These are phyloP conservation scores for Boechera retrofracta DNA, from an alignment of 345 rosid species.

Conservation along the genomic window DNA sequence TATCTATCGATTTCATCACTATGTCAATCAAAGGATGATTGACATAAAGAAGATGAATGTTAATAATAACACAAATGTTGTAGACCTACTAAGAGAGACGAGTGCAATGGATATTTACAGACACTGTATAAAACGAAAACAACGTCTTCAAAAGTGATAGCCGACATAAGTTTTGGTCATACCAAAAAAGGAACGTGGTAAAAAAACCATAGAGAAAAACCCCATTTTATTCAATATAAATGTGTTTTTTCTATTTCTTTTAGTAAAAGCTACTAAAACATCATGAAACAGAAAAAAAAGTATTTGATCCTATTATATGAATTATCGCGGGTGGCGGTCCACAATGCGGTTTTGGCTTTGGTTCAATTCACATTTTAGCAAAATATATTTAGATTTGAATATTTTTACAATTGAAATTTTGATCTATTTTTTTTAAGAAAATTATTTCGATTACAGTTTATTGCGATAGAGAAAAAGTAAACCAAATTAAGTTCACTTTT, in stretches of 20 bases:
- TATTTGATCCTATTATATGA: too few relatives aligned
- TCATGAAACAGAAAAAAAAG: too few relatives aligned
- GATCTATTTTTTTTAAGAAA: too few relatives aligned
- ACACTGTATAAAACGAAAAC: not conserved
- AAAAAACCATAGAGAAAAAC: too few relatives aligned
- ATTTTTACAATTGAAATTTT: not conserved
- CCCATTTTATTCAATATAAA: too few relatives aligned
- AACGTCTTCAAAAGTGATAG: not conserved
- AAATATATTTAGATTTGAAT: not conserved
- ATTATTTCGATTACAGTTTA: not conserved
- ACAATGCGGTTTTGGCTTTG: not conserved
- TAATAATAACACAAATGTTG: slow-evolving; percentile 4
- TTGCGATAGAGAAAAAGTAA: not conserved
- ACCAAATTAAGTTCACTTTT: not conserved
- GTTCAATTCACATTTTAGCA: not conserved
- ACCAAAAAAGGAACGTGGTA: not conserved
- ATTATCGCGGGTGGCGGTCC: not conserved
- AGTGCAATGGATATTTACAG: not conserved
- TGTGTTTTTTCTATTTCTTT: too few relatives aligned
- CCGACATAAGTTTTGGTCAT: not conserved
- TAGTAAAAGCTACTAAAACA: not conserved
- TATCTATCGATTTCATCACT: slow-evolving; percentile 10
- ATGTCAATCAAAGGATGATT: not conserved
- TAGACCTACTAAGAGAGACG: slow-evolving; percentile 14
- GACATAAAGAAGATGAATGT: not conserved